phyloP scores from a whole-genome alignment of 768 basidiomycete species.

The Collybiopsis confluens region DNA sequence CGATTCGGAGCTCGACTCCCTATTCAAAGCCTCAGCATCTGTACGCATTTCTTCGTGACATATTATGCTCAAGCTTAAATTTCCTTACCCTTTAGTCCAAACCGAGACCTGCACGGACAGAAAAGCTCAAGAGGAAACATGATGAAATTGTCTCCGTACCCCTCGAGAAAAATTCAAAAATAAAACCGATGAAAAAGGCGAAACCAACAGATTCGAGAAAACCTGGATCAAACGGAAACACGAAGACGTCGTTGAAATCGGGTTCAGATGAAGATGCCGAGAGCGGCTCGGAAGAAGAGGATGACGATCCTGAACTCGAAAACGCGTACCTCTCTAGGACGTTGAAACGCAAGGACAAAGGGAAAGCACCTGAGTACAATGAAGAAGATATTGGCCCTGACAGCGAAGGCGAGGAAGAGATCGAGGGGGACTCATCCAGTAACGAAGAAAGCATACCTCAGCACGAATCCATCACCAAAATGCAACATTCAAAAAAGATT shows the following conservation, averaged over 20 bases:
- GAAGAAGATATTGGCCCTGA: slow-evolving; percentile 9
- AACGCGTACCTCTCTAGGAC: slow-evolving; percentile 7
- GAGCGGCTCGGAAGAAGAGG: slow-evolving; percentile 17
- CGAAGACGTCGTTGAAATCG: neutral
- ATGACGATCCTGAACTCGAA: slow-evolving; percentile 2
- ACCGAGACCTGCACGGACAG: neutral
- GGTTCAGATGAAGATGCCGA: slow-evolving; percentile 23
- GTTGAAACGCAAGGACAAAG: slow-evolving; percentile 13
- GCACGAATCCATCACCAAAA: slow-evolving; percentile 56
- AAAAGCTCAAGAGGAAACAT: slow-evolving; percentile 2
- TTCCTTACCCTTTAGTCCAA: too few species aligned
- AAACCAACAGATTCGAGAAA: neutral
- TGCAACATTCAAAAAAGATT: slow-evolving; percentile 24
- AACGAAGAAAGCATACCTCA: slow-evolving; percentile 35
- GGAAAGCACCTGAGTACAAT: slow-evolving; percentile 5
- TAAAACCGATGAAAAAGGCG: neutral
- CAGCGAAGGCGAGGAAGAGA: neutral
- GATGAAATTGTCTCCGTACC: neutral
- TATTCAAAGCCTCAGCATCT: neutral
- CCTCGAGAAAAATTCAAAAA: neutral
- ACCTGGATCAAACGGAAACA: neutral
- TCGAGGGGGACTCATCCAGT: neutral
- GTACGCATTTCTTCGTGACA: neutral
- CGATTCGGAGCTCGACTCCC: slow-evolving; percentile 2
- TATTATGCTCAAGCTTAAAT: too few species aligned